A percentile compares a stretch with the other conserved stretches of the same genome.
Conservation (phyloP, 1,284 basidiomycete species). For the Cystodermella granulosa region DNA sequence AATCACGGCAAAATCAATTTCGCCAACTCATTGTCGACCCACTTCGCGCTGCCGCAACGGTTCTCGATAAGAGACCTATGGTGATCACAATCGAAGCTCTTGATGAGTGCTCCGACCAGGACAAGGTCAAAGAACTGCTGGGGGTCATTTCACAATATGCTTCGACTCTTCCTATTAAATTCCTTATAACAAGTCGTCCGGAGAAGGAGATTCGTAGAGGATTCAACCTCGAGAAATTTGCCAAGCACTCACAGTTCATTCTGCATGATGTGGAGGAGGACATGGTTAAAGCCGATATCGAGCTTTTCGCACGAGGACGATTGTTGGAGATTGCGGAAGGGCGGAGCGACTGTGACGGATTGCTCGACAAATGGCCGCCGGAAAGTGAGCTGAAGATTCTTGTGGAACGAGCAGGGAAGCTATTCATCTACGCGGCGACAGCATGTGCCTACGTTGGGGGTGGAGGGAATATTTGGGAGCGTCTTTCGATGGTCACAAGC, state of each 20-base stretch:
- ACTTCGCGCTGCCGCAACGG: background rate
- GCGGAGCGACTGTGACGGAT: constrained; percentile 4
- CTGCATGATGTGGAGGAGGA: constrained; percentile 17
- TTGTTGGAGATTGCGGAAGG: too few species aligned
- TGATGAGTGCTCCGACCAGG: constrained; percentile 17
- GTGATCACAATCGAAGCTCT: constrained; percentile 23
- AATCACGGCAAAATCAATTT: constrained; percentile 8
- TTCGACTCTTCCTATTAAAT: constrained; percentile 14
- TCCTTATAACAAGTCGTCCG: too few species aligned
- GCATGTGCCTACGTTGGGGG: constrained; percentile 10
- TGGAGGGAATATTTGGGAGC: too few species aligned
- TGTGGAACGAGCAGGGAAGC: constrained; percentile 9
- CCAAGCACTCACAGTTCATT: constrained; percentile 5
- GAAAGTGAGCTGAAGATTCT: constrained; percentile 8
- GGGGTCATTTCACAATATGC: too few species aligned
- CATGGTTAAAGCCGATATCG: constrained; percentile 16
- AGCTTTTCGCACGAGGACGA: constrained; percentile 13
- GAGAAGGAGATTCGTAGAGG: too few species aligned
- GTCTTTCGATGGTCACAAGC: too few species aligned
- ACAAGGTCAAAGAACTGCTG: too few species aligned
- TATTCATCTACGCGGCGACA: constrained; percentile 23
- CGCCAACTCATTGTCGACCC: too few species aligned
- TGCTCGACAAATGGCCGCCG: constrained; percentile 4
- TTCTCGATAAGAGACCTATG: constrained; percentile 4
- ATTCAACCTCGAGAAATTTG: constrained; percentile 17